Conservation (phyloP, 1,284 basidiomycete species). For the Ceratorhiza oryzae-sativae region DNA sequence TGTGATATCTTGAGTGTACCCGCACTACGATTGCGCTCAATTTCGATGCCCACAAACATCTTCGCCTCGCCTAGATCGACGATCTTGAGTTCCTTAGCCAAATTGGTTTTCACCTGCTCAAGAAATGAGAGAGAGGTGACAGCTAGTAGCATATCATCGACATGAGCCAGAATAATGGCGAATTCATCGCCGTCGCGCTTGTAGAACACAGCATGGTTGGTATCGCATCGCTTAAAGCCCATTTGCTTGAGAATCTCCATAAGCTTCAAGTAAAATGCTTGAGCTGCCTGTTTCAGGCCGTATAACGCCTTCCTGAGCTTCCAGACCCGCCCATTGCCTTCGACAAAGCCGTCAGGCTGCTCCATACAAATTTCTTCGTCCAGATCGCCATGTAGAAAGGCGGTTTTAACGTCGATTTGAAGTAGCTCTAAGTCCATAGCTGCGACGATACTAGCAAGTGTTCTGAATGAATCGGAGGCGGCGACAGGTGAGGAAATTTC, state of each 20-base stretch:
- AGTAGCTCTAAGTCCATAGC: constrained; percentile 24
- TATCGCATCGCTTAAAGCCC: constrained; percentile 21
- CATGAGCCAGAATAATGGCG: constrained; percentile 17
- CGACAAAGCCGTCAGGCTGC: constrained; percentile 46
- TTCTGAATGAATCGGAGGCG: constrained; percentile 36
- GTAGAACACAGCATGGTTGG: constrained; percentile 28
- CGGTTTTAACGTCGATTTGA: constrained; percentile 49
- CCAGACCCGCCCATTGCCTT: constrained; percentile 37
- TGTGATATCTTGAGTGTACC: constrained; percentile 40
- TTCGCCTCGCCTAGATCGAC: constrained; percentile 43
- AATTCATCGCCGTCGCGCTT: not conserved
- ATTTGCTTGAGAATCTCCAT: not conserved
- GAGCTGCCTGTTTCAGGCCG: constrained; percentile 46
- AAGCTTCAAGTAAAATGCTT: constrained; percentile 33
- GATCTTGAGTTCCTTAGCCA: constrained; percentile 41
- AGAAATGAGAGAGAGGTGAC: constrained; percentile 8
- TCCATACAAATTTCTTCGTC: constrained; percentile 49
- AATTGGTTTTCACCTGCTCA: not conserved
- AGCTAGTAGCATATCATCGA: constrained; percentile 30
- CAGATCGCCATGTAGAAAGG: constrained; percentile 49
- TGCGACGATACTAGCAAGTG: constrained; percentile 33
- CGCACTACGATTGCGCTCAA: constrained; percentile 34
- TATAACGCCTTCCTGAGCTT: constrained; percentile 43
- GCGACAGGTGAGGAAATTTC: constrained; percentile 44
- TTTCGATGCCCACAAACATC: constrained; percentile 43